Percentiles rank a stretch among this genome's conserved stretches.
These are phyloP conservation scores for Hemisphaericaspora nanyangensis DNA, from an alignment of 805 yeast genomes.

Conservation along the genomic window DNA sequence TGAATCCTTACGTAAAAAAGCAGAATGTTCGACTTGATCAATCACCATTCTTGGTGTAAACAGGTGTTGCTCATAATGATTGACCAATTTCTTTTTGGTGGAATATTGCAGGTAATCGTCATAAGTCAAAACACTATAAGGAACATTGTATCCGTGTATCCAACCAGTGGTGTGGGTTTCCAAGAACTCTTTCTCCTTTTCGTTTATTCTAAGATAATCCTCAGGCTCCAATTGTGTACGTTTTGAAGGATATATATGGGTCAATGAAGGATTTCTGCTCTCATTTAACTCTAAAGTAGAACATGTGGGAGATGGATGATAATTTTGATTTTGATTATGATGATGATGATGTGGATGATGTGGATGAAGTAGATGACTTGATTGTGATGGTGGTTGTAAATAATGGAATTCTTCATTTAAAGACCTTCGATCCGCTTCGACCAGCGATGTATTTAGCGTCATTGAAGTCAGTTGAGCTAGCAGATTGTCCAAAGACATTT, in stretches of 20 bases:
- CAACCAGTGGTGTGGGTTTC: conserved; percentile 13
- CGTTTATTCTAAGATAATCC: background rate
- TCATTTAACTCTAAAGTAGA: background rate
- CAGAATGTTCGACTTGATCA: conserved; percentile 17
- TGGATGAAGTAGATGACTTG: background rate
- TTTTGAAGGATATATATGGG: background rate
- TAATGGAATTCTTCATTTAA: background rate
- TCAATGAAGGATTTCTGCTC: background rate
- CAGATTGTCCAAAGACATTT: background rate
- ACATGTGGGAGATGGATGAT: background rate
- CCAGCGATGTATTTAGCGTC: conserved; percentile 1
- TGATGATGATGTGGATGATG: background rate
- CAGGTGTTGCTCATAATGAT: conserved; percentile 12
- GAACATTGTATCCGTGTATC: conserved; percentile 25
- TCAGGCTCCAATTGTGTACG: background rate
- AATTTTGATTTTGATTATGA: background rate
- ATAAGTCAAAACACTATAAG: conserved; percentile 25
- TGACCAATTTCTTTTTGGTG: conserved; percentile 11
- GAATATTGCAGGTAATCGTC: conserved; percentile 10
- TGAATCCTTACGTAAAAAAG: conserved; percentile 6
- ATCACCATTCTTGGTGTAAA: conserved; percentile 21
- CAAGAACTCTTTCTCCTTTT: conserved; percentile 6
- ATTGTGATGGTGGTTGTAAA: background rate
- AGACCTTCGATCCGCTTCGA: background rate
- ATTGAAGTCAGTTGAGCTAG: background rate